phyloP scores from a whole-genome alignment of 2,329 filamentous ascomycete genomes.

The Pezicula radicicola region DNA sequence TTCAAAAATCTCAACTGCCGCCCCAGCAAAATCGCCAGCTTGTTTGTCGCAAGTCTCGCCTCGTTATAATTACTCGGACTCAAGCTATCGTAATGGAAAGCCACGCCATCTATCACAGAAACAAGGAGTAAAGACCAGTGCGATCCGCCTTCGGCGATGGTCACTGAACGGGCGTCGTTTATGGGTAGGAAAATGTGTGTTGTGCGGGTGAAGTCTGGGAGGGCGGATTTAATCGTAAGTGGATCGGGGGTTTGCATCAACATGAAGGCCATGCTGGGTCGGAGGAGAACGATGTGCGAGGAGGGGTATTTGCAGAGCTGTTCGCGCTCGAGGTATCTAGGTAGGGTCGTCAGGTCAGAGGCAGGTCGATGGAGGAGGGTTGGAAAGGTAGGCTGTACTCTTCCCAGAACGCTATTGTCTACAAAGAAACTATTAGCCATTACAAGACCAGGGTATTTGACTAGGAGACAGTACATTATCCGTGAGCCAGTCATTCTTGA shows the following conservation, averaged over 20 bases:
- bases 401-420: conserved; percentile 98
- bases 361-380: conserved; percentile 2
- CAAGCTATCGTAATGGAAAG: conserved; percentile 95
- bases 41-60: conserved; percentile 65
- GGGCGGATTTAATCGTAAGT: conserved; percentile 56
- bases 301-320: conserved; percentile 76
- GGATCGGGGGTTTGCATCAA: conserved; percentile 71
- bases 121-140: conserved; percentile 96
- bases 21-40: conserved; percentile 66
- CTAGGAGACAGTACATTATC: conserved; percentile 70
- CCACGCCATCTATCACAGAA: conserved; percentile 80
- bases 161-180: conserved; percentile 79
- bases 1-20: conserved; percentile 72
- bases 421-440: conserved; percentile 23
- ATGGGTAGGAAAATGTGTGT: conserved; percentile 96
- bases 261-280: conserved; percentile 90
- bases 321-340: conserved; percentile 82
- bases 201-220: conserved; percentile 76
- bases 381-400: conserved; percentile 55
- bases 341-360: conserved; percentile 16
- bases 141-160: conserved; percentile 79
- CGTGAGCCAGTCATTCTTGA: conserved; percentile 93
- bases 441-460: conserved; percentile 5
- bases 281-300: conserved; percentile 84
- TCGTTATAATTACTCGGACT: conserved; percentile 72